A percentile compares a stretch with the other conserved stretches of the same genome.
phyloP scores from a whole-genome alignment of 1,139 yeast species.

The Suhomyces guaymorum region DNA sequence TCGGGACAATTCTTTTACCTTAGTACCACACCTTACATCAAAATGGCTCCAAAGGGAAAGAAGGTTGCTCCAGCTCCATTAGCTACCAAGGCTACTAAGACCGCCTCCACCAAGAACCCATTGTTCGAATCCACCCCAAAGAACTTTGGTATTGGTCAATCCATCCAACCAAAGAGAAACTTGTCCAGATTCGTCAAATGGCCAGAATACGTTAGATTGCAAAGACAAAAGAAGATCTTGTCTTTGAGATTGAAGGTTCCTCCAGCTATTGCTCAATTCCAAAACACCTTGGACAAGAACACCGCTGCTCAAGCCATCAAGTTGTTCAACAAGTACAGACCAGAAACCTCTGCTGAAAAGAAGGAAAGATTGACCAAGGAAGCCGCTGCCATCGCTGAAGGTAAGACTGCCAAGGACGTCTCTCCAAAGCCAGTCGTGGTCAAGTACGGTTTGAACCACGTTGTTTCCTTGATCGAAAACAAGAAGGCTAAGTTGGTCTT shows the following conservation, averaged over 20 bases:
- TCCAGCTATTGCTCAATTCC: constrained; percentile 96
- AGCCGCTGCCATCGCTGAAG: constrained; percentile 98
- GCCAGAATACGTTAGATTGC: constrained; percentile 97
- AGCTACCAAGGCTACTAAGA: constrained; percentile 39
- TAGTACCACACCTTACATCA: constrained; percentile 13
- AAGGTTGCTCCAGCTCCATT: constrained; percentile 54
- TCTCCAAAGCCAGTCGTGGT: constrained; percentile 94
- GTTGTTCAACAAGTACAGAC: constrained; percentile 97
- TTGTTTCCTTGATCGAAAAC: constrained; percentile 94
- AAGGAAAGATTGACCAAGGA: constrained; percentile 98
- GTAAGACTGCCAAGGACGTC: constrained; percentile 93
- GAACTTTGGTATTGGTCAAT: constrained; percentile 96
- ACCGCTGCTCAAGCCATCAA: constrained; percentile 96
- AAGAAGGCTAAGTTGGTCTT: constrained; percentile 96
- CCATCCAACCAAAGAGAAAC: constrained; percentile 93
- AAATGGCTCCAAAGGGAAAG: constrained; percentile 56
- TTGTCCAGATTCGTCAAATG: constrained; percentile 94
- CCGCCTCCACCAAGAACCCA: constrained; percentile 45
- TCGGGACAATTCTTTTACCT: constrained; percentile 3
- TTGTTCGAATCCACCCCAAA: constrained; percentile 85
- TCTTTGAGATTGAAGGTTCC: constrained; percentile 97
- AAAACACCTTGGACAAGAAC: constrained; percentile 94
- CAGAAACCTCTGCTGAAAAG: constrained; percentile 96
- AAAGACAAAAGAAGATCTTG: constrained; percentile 97
- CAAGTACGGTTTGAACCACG: constrained; percentile 98